These are phyloP conservation scores for Tagetes patula DNA, from an alignment of 129 eudicot species.

Conservation along the genomic window DNA sequence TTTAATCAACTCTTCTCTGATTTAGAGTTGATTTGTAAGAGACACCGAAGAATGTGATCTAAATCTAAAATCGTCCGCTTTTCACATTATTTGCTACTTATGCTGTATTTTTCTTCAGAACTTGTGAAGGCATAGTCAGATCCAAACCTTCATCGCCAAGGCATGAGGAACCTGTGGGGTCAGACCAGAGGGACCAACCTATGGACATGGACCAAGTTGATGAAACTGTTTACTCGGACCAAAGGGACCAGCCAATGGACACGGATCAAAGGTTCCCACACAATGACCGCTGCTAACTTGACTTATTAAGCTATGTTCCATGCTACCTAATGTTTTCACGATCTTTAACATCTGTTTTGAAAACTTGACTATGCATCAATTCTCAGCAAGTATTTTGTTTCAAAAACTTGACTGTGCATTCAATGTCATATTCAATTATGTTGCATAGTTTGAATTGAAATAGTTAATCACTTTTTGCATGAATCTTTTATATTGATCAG, in stretches of 20 bases:
- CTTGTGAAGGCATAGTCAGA: not conserved
- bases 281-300: conserved; percentile 3
- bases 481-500: not conserved
- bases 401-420: not conserved
- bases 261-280: not conserved
- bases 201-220: not conserved
- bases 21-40: not conserved
- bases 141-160: not conserved
- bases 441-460: not conserved
- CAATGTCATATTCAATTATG: not conserved
- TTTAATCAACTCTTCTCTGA: not conserved
- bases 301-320: not conserved
- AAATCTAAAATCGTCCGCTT: not conserved
- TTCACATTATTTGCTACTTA: not conserved
- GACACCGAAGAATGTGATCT: not conserved
- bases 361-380: not conserved
- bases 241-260: conserved; percentile 6
- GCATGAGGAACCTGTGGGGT: not conserved
- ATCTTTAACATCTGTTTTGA: not conserved
- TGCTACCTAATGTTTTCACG: not conserved
- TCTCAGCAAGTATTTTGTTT: not conserved
- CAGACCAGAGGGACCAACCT: not conserved
- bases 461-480: not conserved
- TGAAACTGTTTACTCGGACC: not conserved
- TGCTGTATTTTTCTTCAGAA: not conserved